These are phyloP conservation scores for Phylloporus sp. DNA, from an alignment of 768 basidiomycete species.

Conservation along the genomic window DNA sequence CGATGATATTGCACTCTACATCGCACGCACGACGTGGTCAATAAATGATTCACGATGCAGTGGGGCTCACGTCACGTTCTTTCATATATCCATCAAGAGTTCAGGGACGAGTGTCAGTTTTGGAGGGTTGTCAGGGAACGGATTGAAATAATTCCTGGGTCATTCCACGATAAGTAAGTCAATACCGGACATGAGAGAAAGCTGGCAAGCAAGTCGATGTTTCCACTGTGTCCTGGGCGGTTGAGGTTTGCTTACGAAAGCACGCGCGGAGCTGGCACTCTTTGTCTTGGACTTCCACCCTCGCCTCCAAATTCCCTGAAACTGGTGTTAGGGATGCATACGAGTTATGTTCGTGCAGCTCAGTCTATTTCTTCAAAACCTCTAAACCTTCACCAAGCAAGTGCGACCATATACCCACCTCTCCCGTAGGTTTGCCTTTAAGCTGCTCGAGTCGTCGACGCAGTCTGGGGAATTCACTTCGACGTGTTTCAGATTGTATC, in stretches of 20 bases:
- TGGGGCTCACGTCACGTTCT: no score
- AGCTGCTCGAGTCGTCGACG: neutral
- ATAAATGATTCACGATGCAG: neutral
- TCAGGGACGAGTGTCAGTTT: no score
- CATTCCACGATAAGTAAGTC: no score
- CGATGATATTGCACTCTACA: neutral
- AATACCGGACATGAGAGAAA: no score
- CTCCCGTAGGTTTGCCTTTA: constrained; percentile 53
- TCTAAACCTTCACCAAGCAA: constrained; percentile 56
- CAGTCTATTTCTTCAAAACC: constrained; percentile 50
- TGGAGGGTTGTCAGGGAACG: no score
- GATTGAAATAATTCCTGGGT: no score
- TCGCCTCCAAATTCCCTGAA: neutral
- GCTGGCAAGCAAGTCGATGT: no score
- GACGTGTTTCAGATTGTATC: constrained; percentile 57
- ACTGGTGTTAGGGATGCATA: constrained; percentile 11
- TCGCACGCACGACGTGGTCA: neutral
- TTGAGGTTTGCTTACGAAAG: constrained; percentile 1
- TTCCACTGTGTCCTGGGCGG: no score
- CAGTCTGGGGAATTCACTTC: neutral
- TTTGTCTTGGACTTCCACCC: no score
- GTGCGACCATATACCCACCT: constrained; percentile 72
- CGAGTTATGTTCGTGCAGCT: constrained; percentile 22
- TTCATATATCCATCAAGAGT: no score
- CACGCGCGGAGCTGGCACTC: neutral